Evolutionary conservation across 2,329 filamentous ascomycete genomes (phyloP), one percentile per base, ranked within the genome.

Genomic region (Fusarium pseudonygamai): DNA sequence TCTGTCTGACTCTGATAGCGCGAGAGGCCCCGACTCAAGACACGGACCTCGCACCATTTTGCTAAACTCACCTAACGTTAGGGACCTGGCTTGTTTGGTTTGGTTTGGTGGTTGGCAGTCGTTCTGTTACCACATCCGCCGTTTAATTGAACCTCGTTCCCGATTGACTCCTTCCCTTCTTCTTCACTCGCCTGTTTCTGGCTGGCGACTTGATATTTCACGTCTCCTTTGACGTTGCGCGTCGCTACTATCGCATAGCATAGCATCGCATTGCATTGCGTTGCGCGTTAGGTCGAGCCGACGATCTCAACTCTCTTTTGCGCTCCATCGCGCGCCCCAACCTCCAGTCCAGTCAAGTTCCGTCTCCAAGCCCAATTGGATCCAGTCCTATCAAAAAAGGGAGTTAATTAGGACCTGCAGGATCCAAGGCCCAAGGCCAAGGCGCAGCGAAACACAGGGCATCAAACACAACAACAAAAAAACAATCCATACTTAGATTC

Each of bases 391-490:
- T 68, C 67, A 55, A 66, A 67, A 75, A 74, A 60, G 73, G 67
- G 71, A 74, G 73, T 75, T 64, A 74, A 76, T 74, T 71, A 75
- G 71, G 73, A 72, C 64, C 71, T 67, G 75, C 73, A 77, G 69
- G 73, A 75, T 60, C 60, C 58, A 71, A 71, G 58, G 60, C 57
- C 58, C 47, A 72, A 72, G 64, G 46, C 58, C 47, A 64, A 65
- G 60, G 36, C 45, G 47, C 60, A 65, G 36, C 40, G 47, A 43
- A 60, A 60, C 62, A 26, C 64, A 52, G 47, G 47, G 45, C 50
- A 67, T 50, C 64, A 52, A 52, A 47, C 55, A 69, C 63, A 72
- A 70, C 61, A 77, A 75, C 64, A 78, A 71, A 58, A 75, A 67
- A 68, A 34, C 15, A 50, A 50, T 14, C 68, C 65, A 77, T 67